These are phyloP conservation scores for Trifolium repens DNA, from an alignment of 306 rosid genomes.

Conservation along the genomic window DNA sequence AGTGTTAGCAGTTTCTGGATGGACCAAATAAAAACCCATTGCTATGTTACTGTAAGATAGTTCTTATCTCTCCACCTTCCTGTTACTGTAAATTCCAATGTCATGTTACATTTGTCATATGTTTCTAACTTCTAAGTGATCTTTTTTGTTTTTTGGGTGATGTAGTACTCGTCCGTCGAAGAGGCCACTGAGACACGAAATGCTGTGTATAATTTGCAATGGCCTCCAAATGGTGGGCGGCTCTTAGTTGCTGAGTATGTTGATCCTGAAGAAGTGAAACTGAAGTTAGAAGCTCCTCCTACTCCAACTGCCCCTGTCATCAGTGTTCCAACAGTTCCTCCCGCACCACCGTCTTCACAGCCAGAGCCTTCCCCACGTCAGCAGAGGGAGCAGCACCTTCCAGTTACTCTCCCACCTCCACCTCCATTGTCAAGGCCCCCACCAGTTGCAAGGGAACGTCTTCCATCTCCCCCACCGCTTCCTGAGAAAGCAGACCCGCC, in stretches of 20 bases:
- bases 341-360: constrained; percentile 51
- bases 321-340: constrained; percentile 54
- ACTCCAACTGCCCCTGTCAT: constrained; percentile 58
- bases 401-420: constrained; percentile 55
- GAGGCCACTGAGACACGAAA: constrained; percentile 87
- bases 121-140: constrained; percentile 26
- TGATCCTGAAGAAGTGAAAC: constrained; percentile 86
- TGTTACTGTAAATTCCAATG: background rate
- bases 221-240: constrained; percentile 99
- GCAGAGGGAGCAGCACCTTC: constrained; percentile 50
- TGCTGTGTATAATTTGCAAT: constrained; percentile 89
- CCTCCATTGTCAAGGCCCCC: constrained; percentile 59
- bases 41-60: constrained; percentile 88
- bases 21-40: constrained; percentile 99
- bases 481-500: constrained; percentile 76
- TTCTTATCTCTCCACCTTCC: constrained; percentile 29
- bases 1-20: constrained; percentile 84
- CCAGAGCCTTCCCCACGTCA: constrained; percentile 53
- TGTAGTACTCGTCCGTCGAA: constrained; percentile 81
- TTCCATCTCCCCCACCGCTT: constrained; percentile 86
- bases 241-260: constrained; percentile 81
- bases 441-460: constrained; percentile 66
- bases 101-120: background rate
- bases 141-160: constrained; percentile 25
- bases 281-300: constrained; percentile 67